A percentile compares a stretch with the other conserved stretches of the same genome.
These are phyloP conservation scores for Neoconidiobolus thromboides DNA, from an alignment of 371 early-diverging fungal genomes.

Conservation along the genomic window DNA sequence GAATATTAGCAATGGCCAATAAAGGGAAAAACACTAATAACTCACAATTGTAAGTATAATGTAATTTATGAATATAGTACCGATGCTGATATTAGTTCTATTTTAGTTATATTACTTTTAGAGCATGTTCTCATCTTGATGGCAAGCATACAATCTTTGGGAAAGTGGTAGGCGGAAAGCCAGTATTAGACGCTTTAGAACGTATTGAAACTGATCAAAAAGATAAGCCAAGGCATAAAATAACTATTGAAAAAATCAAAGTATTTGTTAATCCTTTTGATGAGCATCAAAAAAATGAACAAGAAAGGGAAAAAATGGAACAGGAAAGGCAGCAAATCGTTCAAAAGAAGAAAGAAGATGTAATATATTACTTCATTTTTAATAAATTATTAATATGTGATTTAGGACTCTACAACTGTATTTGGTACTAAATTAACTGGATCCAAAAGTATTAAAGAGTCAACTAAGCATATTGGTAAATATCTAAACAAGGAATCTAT, in stretches of 20 bases:
- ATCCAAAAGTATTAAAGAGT: too few species aligned
- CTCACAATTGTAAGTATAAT: conserved; percentile 64
- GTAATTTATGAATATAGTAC: neutral
- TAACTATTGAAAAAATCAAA: conserved; percentile 44
- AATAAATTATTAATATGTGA: too few species aligned
- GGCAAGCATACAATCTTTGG: conserved; percentile 84
- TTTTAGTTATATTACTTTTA: conserved; percentile 62
- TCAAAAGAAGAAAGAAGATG: conserved; percentile 30
- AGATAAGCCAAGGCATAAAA: conserved; percentile 51
- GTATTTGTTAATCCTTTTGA: conserved; percentile 75
- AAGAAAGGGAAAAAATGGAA: neutral
- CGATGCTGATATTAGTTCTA: neutral
- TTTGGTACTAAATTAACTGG: too few species aligned
- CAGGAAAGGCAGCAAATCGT: conserved; percentile 28
- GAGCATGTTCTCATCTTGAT: conserved; percentile 66
- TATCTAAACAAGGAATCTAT: too few species aligned
- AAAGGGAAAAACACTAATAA: conserved; percentile 67
- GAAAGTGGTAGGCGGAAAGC: conserved; percentile 63
- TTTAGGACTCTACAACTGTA: too few species aligned
- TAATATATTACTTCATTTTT: too few species aligned
- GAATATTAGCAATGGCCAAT: conserved; percentile 75
- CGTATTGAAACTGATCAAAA: conserved; percentile 40
- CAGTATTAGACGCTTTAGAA: conserved; percentile 64
- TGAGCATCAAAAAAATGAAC: conserved; percentile 20
- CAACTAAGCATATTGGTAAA: too few species aligned